Base-by-base conservation (phyloP, 2,329 filamentous ascomycete genomes). In the Coleophoma cylindrospora region DNA sequence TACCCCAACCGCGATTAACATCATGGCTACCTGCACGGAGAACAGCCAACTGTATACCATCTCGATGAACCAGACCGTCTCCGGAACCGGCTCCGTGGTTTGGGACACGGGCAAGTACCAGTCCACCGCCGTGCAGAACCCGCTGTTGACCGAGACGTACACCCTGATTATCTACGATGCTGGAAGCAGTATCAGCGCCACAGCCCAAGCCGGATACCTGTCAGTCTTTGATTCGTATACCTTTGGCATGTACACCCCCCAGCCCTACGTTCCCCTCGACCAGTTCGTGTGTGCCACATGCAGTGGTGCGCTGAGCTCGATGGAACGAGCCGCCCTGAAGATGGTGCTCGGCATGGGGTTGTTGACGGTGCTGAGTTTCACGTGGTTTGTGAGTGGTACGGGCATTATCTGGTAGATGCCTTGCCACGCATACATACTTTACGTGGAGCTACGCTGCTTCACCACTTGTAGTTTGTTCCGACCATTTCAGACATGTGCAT, bases 111-210 rank as follows among this genome's bases (percentile, higher is more conserved):
- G 65, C 21, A 66, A 63, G 5, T 77, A 74, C 59, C 69, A 81
- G 55, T 67, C 69, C n/a, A 70, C 72, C 33, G 66, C 72, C 1
- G 52, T 61, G 7, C 45, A 51, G 21, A 55, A 61, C 40, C 79
- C 75, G 34, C 69, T 85, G 40, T 65, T 76, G 37, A 75, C 74
- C 1, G 72, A 76, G 49, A 66, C 77, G 61, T 86, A 84, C 68
- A 83, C 80, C 1, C 72, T 86, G 10, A 68, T 85, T 50, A 74
- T 86, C 62, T 76, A 79, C 64, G 82, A 86, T 60, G 73, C 81
- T 3, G 79, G 78, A 17, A 69, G 71, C 27, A 67, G 67, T 34
- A 66, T 78, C 43, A 78, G 66, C 53, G 76, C 75, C n/a, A 65
- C 70, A 1, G 69, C 79, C 3, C 67, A 77, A 50, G 61, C 80